A percentile compares a stretch with the other conserved stretches of the same genome.
phyloP scores from a whole-genome alignment of 805 yeast species.

The Lipomyces oligophaga region DNA sequence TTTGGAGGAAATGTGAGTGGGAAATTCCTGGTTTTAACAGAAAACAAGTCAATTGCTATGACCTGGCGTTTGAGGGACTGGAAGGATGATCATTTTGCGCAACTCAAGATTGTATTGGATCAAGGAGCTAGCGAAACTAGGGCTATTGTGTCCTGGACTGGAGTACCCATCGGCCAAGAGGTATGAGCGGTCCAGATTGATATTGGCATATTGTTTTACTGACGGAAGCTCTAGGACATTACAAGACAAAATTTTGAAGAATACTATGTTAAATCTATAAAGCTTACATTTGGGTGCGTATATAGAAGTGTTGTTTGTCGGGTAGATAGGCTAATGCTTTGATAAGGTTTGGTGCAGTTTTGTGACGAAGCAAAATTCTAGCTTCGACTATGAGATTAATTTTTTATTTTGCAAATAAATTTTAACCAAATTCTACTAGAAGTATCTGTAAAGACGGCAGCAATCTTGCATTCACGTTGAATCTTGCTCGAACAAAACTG shows the following conservation, averaged over 20 bases:
- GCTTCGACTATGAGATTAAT: background rate
- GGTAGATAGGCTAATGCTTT: conserved; percentile 21
- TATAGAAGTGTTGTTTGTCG: conserved; percentile 1
- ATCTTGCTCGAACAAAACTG: no score
- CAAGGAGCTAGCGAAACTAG: conserved; percentile 84
- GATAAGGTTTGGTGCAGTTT: conserved; percentile 70
- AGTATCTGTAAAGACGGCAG: no score
- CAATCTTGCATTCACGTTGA: no score
- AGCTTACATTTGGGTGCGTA: conserved; percentile 71
- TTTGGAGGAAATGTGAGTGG: conserved; percentile 89
- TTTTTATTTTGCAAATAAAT: background rate
- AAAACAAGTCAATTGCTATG: conserved; percentile 59
- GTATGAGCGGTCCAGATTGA: conserved; percentile 3
- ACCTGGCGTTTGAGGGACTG: conserved; percentile 87
- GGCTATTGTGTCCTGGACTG: conserved; percentile 71
- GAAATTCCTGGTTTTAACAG: conserved; percentile 55
- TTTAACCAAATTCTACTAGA: no score
- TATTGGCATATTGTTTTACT: background rate
- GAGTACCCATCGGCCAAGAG: conserved; percentile 94
- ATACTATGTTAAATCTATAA: conserved; percentile 84
- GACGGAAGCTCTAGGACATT: conserved; percentile 46
- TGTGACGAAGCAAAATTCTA: conserved; percentile 38
- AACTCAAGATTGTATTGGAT: conserved; percentile 58
- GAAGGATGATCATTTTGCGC: conserved; percentile 80
- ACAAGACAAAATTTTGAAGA: conserved; percentile 82